These are phyloP conservation scores for Syncephalastrum monosporum DNA, from an alignment of 371 early-diverging fungal species.

Conservation along the genomic window DNA sequence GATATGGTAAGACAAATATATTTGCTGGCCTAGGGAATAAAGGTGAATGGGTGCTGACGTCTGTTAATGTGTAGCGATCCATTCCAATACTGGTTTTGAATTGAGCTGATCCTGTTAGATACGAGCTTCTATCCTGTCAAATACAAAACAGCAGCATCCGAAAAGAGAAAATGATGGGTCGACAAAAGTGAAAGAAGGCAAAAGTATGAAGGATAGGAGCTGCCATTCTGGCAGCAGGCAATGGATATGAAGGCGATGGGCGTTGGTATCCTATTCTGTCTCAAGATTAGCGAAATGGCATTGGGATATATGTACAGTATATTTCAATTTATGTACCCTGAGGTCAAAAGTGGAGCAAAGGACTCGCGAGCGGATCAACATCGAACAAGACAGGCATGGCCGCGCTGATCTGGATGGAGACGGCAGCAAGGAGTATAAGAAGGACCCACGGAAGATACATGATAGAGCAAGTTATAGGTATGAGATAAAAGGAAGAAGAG, in stretches of 20 bases:
- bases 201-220: not conserved
- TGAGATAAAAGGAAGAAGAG: too few relatives aligned
- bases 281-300: not conserved
- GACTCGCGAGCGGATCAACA: constrained; percentile 10
- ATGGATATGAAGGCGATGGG: not conserved
- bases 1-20: constrained; percentile 39
- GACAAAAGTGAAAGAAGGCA: not conserved
- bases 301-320: not conserved
- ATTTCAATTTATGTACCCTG: not conserved
- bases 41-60: not conserved
- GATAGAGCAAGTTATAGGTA: too few relatives aligned
- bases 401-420: too few relatives aligned
- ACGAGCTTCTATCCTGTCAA: too few relatives aligned
- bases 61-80: constrained; percentile 34
- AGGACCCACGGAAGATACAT: too few relatives aligned
- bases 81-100: constrained; percentile 57
- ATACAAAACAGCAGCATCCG: too few relatives aligned
- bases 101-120: constrained; percentile 21
- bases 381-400: constrained; percentile 4
- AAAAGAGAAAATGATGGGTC: too few relatives aligned
- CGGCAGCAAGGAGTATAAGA: too few relatives aligned
- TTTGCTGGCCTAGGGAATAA: not conserved
- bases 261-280: not conserved
- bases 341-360: constrained; percentile 4
- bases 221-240: not conserved